Conservation (phyloP, 2,329 filamentous ascomycete species). For the Penicillium hordei region DNA sequence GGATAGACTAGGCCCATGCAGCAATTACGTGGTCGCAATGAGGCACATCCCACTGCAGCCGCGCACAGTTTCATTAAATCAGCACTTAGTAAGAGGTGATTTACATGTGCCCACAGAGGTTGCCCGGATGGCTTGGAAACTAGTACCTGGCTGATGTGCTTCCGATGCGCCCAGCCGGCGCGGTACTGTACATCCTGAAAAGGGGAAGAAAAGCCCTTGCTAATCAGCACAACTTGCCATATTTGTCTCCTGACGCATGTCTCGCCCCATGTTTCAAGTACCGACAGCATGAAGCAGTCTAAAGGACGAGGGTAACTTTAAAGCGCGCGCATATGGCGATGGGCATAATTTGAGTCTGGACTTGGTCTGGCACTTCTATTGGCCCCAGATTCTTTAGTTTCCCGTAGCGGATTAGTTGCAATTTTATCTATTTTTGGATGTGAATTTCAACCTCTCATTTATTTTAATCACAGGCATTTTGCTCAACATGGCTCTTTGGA, state of each 20-base stretch:
- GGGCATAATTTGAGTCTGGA: slow-evolving; percentile 7
- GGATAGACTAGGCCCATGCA: slow-evolving; percentile 1
- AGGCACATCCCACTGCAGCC: slow-evolving; percentile 6
- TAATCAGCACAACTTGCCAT: not conserved
- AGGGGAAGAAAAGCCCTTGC: not conserved
- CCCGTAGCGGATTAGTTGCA: not conserved
- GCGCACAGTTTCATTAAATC: slow-evolving; percentile 8
- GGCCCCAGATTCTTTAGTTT: slow-evolving; percentile 6
- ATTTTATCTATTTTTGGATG: slow-evolving; percentile 9
- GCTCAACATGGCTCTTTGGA: not conserved
- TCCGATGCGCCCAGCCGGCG: slow-evolving; percentile 18
- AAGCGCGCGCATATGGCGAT: slow-evolving; percentile 13
- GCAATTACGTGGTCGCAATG: slow-evolving; percentile 12
- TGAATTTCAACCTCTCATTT: not conserved
- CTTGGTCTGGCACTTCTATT: slow-evolving; percentile 1
- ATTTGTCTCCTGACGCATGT: slow-evolving; percentile 2
- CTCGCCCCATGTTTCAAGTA: slow-evolving; percentile 14
- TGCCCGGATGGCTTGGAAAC: slow-evolving; percentile 23
- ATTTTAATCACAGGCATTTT: not conserved
- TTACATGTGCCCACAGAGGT: slow-evolving; percentile 12
- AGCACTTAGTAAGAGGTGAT: not conserved
- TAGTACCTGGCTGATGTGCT: slow-evolving; percentile 7
- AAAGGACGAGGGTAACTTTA: not conserved
- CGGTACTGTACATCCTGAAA: not conserved
- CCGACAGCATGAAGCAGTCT: not conserved